phyloP scores from a whole-genome alignment of 2,329 filamentous ascomycete species.

The Colletotrichum graminicola region DNA sequence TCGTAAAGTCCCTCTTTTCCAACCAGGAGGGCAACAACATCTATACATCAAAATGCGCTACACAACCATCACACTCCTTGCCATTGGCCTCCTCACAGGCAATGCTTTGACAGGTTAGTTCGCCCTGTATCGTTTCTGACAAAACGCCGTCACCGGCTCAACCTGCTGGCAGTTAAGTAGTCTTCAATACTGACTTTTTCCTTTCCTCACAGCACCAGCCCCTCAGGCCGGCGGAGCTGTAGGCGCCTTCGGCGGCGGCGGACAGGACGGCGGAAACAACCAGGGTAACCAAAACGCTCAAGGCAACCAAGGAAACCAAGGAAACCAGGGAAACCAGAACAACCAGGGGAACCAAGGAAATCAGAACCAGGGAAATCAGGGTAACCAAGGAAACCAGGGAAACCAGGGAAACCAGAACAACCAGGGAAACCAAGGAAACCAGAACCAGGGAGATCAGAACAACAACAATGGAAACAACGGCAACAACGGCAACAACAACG shows the following conservation, averaged over 20 bases:
- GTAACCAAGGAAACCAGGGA: neutral
- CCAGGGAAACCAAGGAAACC: neutral
- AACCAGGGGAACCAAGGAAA: neutral
- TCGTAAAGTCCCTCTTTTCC: neutral
- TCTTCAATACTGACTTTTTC: neutral
- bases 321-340: neutral
- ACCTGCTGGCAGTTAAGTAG: neutral
- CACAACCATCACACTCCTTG: constrained; percentile 24
- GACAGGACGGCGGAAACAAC: constrained; percentile 1
- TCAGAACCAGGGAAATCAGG: neutral
- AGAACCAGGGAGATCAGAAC: neutral
- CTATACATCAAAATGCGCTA: constrained; percentile 26
- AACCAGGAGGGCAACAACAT: neutral
- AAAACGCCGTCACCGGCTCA: neutral
- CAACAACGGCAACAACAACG: neutral
- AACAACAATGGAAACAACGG: neutral
- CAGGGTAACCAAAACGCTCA: neutral
- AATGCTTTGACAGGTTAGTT: constrained; percentile 32
- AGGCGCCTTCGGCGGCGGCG: neutral
- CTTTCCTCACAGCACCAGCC: constrained; percentile 13
- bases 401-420: neutral
- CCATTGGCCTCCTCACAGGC: constrained; percentile 32
- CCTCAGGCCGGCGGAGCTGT: constrained; percentile 1
- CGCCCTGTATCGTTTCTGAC: neutral
- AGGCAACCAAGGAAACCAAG: neutral